Evolutionary conservation across 202 grass and related monocot genomes (phyloP), one percentile per base, ranked within the genome.

Genomic region (Saccharum hybrid): DNA sequence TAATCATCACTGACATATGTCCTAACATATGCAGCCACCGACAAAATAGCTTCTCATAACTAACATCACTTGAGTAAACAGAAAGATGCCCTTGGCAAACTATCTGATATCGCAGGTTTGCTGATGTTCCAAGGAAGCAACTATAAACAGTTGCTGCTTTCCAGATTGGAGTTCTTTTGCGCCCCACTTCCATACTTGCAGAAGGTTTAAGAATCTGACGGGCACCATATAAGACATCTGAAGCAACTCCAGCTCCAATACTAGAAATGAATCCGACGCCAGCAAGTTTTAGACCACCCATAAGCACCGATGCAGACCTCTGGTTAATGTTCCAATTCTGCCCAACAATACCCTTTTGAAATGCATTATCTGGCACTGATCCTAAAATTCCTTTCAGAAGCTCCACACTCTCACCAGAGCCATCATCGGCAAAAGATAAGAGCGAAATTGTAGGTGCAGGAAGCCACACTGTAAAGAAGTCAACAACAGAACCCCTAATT

Each of bases 401-500:
- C 75, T 99, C 93, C 61, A 99, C 68, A 37, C 88, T 99, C 66
- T 99, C 83, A 52, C 46, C 68, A 72, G 93, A 94, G 68, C 90
- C 91, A 85, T 94, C 86, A 6, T 89, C 91, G 28, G 81, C 81
- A 77, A 90, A 86, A 76, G 96, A 92, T 63, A 99, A 79, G 82
- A 99, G 90, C 0, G 93, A 99, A 79, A 99, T 88, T 67, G 96
- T 99, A 77, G 96, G 96, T 71, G 93, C 93, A 65, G 96, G 96
- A 76, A 99, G 91, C 96, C 96, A 99, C 63, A 99, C 91, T 42
- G 96, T 96, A 79, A 99, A 99, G 82, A 99, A 99, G 38, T 99
- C 96, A 76, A 99, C 96, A 80, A 99, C 96, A 59, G 86, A 84
- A 72, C 96, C 91, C 94, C 96, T 96, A 72, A 99, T 92, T 60